Base-by-base conservation (phyloP, 305 asterid genomes). In the Salvia sclarea region DNA sequence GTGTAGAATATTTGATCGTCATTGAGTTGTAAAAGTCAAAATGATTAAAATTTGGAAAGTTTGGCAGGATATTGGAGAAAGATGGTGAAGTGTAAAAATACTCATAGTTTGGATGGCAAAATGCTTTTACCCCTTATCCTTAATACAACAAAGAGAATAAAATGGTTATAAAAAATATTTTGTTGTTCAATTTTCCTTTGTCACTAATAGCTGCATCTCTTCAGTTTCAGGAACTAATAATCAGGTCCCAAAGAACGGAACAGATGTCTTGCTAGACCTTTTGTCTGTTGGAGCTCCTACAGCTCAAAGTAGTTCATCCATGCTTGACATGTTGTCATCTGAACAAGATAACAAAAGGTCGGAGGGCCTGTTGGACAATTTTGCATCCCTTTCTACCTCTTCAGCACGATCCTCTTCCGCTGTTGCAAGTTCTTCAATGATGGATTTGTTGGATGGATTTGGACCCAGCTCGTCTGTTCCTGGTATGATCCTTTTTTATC, bases 271-370 rank as follows among this genome's bases (percentile, higher is more conserved):
- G 56, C 75, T 91, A 71, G 97, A 89, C 82, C 96, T 89, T 72
- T 79, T 95, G 75, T 89, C 99, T 8, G 82, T 95, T 69, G 99
- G 97, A 75, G 69, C 95, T 68, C 84, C 96, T 72, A 82, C 91
- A 22, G 80, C 83, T 71, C 91, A 77, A 74, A 86, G 79, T 72
- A 77, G 76, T 74, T 65, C 88, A 22, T 53, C 98, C 67, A 62
- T 73, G 64, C 79, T 83, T 37, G 73, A 71, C 35, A 63, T 75
- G 49, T 49, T 71, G 54, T 83, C 91, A 38, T 52, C 90, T 61
- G 76, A 58, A 82, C 82, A 80, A 77, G 85, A 78, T 61, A 71
- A 76, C 74, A 81, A 72, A 71, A 81, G 74, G 73, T 41, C 95
- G 12, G 69, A 75, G 65, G 85, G 83, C 62, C 65, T 76, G 58